These are phyloP conservation scores for Hirschfeldia incana DNA, from an alignment of 345 rosid genomes.

Conservation along the genomic window DNA sequence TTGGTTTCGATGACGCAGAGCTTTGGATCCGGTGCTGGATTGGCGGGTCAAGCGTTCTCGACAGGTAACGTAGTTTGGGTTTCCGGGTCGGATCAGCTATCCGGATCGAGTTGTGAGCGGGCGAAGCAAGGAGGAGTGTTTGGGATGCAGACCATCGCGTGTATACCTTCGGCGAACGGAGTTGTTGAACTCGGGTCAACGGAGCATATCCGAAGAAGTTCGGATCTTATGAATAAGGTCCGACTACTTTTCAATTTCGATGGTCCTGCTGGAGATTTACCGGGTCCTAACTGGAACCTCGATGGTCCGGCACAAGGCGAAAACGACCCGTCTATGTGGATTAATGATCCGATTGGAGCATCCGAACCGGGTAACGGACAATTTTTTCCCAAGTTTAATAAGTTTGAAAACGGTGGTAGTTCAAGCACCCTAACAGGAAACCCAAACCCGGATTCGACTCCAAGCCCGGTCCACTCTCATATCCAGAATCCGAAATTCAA, in stretches of 20 bases:
- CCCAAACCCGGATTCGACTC: constrained; percentile 39
- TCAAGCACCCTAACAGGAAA: constrained; percentile 45
- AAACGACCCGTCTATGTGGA: constrained; percentile 82
- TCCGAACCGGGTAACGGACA: constrained; percentile 33
- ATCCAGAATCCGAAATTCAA: constrained; percentile 33
- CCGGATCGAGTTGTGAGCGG: constrained; percentile 68
- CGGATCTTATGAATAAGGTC: constrained; percentile 84
- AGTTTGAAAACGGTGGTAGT: constrained; percentile 40
- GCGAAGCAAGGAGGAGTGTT: constrained; percentile 73
- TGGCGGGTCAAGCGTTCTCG: constrained; percentile 78
- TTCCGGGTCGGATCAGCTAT: constrained; percentile 60
- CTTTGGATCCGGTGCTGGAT: constrained; percentile 67
- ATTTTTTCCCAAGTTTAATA: constrained; percentile 43
- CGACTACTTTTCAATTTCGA: constrained; percentile 67
- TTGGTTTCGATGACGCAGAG: constrained; percentile 93
- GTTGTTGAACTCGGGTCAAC: constrained; percentile 94
- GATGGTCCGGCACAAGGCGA: constrained; percentile 78
- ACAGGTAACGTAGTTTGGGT: constrained; percentile 66
- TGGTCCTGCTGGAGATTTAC: constrained; percentile 42
- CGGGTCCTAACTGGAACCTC: constrained; percentile 57
- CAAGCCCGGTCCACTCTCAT: constrained; percentile 34
- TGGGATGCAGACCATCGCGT: constrained; percentile 84
- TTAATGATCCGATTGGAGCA: constrained; percentile 55
- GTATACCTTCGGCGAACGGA: constrained; percentile 81
- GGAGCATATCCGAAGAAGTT: constrained; percentile 65